phyloP scores from a whole-genome alignment of 139 green algal genomes.

The Chlamydomonas incerta region DNA sequence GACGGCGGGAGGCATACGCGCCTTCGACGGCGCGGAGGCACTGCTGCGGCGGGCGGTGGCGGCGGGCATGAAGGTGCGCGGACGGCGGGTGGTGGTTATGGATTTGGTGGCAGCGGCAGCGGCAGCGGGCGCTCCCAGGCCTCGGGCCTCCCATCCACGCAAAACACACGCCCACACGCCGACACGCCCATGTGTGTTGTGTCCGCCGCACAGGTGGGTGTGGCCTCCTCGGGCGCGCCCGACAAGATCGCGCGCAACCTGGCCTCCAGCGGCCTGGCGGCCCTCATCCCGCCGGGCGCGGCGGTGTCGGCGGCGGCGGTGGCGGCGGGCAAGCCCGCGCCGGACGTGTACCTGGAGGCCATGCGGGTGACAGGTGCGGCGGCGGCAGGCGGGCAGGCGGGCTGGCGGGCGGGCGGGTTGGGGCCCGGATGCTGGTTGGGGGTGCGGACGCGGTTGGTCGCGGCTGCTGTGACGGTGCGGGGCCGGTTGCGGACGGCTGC shows the following conservation, averaged over 20 bases:
- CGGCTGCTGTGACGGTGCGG: too few relatives aligned
- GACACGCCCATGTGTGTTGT: too few relatives aligned
- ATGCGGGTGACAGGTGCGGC: conserved; percentile 53
- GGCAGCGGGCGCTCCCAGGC: too few relatives aligned
- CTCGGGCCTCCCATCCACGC: too few relatives aligned
- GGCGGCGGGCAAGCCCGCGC: conserved; percentile 75
- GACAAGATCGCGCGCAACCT: conserved; percentile 83
- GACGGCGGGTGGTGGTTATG: too few relatives aligned
- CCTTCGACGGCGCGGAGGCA: conserved; percentile 39
- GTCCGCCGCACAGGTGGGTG: conserved; percentile 25
- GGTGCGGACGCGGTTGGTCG: too few relatives aligned
- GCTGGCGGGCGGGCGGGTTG: too few relatives aligned
- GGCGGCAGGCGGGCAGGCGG: too few relatives aligned
- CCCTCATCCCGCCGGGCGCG: conserved; percentile 55
- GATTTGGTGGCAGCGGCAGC: too few relatives aligned
- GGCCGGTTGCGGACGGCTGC: too few relatives aligned
- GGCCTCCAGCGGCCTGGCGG: conserved; percentile 52
- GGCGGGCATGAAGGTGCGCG: conserved; percentile 16
- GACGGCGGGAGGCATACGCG: conserved; percentile 49
- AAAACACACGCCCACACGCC: too few relatives aligned
- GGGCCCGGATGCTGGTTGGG: too few relatives aligned
- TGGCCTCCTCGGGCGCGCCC: conserved; percentile 60
- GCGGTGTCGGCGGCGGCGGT: conserved; percentile 56
- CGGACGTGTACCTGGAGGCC: conserved; percentile 84
- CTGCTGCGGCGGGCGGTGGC: conserved; percentile 15